Percentiles rank a stretch among this genome's conserved stretches.
These are phyloP conservation scores for Phytophthora aleatoria DNA, from an alignment of 352 stramenopile genomes.

Conservation along the genomic window DNA sequence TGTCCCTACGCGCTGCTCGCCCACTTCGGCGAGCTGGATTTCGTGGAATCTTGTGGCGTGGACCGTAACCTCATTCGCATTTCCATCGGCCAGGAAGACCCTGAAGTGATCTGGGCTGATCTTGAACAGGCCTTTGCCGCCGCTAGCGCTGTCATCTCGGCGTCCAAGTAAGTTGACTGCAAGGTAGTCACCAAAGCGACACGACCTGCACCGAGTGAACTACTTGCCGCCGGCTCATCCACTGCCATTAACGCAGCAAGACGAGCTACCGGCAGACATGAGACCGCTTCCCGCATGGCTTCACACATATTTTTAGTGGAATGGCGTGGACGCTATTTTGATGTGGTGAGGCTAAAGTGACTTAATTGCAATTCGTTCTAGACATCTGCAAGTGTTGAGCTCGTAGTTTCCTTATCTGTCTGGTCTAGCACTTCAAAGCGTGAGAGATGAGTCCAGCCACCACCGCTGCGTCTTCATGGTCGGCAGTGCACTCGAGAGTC, in stretches of 20 bases:
- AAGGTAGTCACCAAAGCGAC: slow-evolving; percentile 1
- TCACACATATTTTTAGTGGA: slow-evolving; percentile 30
- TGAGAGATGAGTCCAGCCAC: slow-evolving; percentile 19
- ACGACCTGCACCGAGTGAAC: slow-evolving; percentile 15
- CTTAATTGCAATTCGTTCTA: slow-evolving; percentile 28
- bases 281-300: slow-evolving; percentile 21
- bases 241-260: slow-evolving; percentile 29
- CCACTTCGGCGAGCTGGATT: slow-evolving; percentile 94
- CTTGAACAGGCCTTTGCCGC: slow-evolving; percentile 41
- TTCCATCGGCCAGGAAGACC: slow-evolving; percentile 90
- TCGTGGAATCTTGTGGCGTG: slow-evolving; percentile 90
- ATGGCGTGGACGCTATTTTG: slow-evolving; percentile 22
- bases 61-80: slow-evolving; percentile 92
- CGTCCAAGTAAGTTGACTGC: slow-evolving; percentile 20
- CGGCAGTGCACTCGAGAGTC: slow-evolving; percentile 20
- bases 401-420: background rate
- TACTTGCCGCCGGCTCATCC: slow-evolving; percentile 21
- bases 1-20: slow-evolving; percentile 94
- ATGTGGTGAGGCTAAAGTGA: slow-evolving; percentile 23
- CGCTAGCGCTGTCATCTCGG: slow-evolving; percentile 21
- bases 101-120: slow-evolving; percentile 71
- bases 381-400: slow-evolving; percentile 14
- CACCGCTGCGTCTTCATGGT: slow-evolving; percentile 17
- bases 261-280: slow-evolving; percentile 18
- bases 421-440: background rate